Evolutionary conservation across 2,329 filamentous ascomycete genomes (phyloP), one percentile per base, ranked within the genome.

Genomic region (Hypoxylon sp.): DNA sequence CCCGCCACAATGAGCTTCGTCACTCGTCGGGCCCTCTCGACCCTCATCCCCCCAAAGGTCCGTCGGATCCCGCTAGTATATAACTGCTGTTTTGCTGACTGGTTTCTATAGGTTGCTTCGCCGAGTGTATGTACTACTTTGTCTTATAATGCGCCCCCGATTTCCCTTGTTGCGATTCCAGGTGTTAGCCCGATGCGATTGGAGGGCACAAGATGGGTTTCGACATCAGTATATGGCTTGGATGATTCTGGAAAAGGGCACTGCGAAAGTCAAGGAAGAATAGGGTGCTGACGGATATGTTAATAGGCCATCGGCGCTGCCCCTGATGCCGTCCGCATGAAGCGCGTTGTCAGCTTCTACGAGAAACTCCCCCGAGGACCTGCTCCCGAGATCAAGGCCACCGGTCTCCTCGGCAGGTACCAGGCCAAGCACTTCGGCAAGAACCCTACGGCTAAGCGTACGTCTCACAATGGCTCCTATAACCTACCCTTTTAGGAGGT

Each of bases 21-120:
- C 80, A 89, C 91, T 80, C 93, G 92, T 85, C 91, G 94, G 86
- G 92, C 89, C 88, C 92, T 98, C 81, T 98, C 96, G 82, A 97
- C 97, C 88, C 92, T 99, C 84, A 98, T 99, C 79, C 97, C 97
- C 77, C 96, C 97, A 80, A 99, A 99, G 94, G 95, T 97, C 53
- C 55, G 76, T 75, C 24, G 27, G 19, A 50, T 56, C 31, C 48
- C 21, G 17, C 11, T 62, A 2, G 32, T 52, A 24, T 35, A 31
- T 29, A 29, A 19, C 13, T 57, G 13, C 31, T 64, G 11, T 11
- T 37, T 57, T 56, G 52, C 71, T 75, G 65, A 73, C 47, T 77
- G 78, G 73, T 84, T 86, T 86, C 75, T 58, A 10, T 61, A 94
- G 92, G 88, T 96, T 81, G 92, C 93, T 77, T 94, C 92, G 80